Base-by-base conservation (phyloP, 1,284 basidiomycete species). In the Boletus sp. region DNA sequence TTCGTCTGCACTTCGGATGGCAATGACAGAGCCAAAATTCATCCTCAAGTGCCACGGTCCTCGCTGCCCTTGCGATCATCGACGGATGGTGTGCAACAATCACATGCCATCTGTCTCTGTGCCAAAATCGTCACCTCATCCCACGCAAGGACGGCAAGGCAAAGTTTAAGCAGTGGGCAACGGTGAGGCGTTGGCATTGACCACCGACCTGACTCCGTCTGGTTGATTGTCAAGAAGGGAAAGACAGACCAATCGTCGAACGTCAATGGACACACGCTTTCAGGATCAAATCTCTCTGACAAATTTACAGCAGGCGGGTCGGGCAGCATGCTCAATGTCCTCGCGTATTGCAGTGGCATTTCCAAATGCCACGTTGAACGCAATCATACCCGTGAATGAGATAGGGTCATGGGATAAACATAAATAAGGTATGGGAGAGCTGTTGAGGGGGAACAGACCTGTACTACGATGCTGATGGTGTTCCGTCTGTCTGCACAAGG, bases 271-370 rank as follows among this genome's bases (percentile, higher is more conserved):
- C n/a, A n/a, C n/a, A n/a, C n/a, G n/a, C n/a, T n/a, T n/a, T n/a
- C n/a, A n/a, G n/a, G n/a, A n/a, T n/a, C n/a, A n/a, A n/a, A 99
- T 86, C 4, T 89, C 87, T 85, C 93, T 92, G 47, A 99, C 90
- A 71, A 98, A 99, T 68, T 97, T 94, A 76, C 97, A 98, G 70
- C 98, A 97, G 6, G 97, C 96, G 64, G 91, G 84, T 16, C 89
- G 80, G 0, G 96, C 96, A 0, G 95, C 97, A 27, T 87, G 80
- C 74, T 96, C 93, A 40, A 99, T 93, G 60, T 97, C 85, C 63
- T 88, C 87, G 31, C 90, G 82, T 0, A 93, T 92, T 0, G 88
- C 93, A 19, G 81, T 74, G 6, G 84, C 80, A 38, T 88, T 83
- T 4, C 97, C 96, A 72, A 94, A 98, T 0, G 94, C 92, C 64